Conservation (phyloP, 2,329 filamentous ascomycete species). For the Pseudogymnoascus sp. region DNA sequence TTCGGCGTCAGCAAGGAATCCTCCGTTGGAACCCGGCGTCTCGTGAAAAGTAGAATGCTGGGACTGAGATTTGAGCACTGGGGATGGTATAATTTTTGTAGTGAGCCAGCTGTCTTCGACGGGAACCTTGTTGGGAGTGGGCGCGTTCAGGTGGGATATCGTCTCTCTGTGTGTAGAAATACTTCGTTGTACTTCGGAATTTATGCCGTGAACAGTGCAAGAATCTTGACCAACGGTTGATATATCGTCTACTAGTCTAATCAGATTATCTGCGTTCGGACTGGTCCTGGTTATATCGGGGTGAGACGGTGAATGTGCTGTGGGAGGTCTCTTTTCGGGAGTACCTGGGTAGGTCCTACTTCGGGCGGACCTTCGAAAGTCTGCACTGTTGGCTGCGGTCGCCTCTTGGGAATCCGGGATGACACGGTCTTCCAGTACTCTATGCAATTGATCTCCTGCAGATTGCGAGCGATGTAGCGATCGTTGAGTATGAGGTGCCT, state of each 20-base stretch:
- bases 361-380: slow-evolving; percentile 16
- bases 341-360: slow-evolving; percentile 1
- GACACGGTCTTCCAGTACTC: slow-evolving; percentile 14
- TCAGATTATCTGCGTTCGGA: background rate
- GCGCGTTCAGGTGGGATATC: background rate
- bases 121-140: background rate
- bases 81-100: background rate
- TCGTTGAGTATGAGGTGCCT: background rate
- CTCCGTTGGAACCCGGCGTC: background rate
- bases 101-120: background rate
- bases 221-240: background rate
- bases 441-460: slow-evolving; percentile 7
- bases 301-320: background rate
- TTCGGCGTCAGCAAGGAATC: background rate
- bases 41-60: slow-evolving; percentile 1
- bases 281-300: background rate
- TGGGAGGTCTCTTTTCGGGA: background rate
- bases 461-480: background rate
- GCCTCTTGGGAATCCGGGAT: slow-evolving; percentile 28
- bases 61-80: background rate
- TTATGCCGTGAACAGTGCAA: background rate
- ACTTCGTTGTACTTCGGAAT: background rate
- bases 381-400: slow-evolving; percentile 19
- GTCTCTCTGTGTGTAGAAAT: background rate
- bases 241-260: background rate